Conservation (phyloP, 73 alveolate genomes). For the Paramecium caudatum region DNA sequence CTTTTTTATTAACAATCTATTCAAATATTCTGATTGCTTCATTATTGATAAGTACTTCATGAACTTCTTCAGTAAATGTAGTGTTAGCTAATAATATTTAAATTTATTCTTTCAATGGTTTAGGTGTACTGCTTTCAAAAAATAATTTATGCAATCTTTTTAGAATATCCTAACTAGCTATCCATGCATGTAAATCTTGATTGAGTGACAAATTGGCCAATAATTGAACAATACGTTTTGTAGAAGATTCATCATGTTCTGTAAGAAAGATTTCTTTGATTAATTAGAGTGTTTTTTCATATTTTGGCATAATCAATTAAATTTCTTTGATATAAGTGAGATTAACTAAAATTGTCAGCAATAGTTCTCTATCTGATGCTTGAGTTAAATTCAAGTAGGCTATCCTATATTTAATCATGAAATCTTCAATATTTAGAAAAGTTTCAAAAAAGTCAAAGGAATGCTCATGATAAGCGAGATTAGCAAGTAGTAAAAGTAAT, state of each 20-base stretch:
- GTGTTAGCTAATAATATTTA: slow-evolving; percentile 70
- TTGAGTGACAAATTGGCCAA: slow-evolving; percentile 70
- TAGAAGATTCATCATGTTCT: slow-evolving; percentile 65
- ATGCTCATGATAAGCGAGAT: slow-evolving; percentile 71
- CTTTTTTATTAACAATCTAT: slow-evolving; percentile 67
- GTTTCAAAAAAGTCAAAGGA: slow-evolving; percentile 74
- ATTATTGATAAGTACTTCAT: slow-evolving; percentile 70
- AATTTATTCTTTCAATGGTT: slow-evolving; percentile 55
- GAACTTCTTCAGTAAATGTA: slow-evolving; percentile 76
- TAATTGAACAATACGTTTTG: slow-evolving; percentile 44
- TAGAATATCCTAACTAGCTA: slow-evolving; percentile 69
- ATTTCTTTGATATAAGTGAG: slow-evolving; percentile 68
- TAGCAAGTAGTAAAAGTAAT: slow-evolving; percentile 49
- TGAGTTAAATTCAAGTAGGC: slow-evolving; percentile 25
- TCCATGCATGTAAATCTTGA: slow-evolving; percentile 67
- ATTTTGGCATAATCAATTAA: slow-evolving; percentile 66
- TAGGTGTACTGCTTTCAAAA: slow-evolving; percentile 50
- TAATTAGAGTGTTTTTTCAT: slow-evolving; percentile 60
- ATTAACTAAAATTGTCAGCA: slow-evolving; percentile 67
- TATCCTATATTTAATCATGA: slow-evolving; percentile 65
- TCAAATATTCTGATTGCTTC: slow-evolving; percentile 72
- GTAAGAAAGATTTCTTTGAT: slow-evolving; percentile 70
- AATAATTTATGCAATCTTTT: slow-evolving; percentile 71
- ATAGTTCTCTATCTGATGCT: slow-evolving; percentile 64
- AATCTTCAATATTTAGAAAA: slow-evolving; percentile 71